Conservation (phyloP, 306 rosid genomes). For the Sechiopsis laciniata region DNA sequence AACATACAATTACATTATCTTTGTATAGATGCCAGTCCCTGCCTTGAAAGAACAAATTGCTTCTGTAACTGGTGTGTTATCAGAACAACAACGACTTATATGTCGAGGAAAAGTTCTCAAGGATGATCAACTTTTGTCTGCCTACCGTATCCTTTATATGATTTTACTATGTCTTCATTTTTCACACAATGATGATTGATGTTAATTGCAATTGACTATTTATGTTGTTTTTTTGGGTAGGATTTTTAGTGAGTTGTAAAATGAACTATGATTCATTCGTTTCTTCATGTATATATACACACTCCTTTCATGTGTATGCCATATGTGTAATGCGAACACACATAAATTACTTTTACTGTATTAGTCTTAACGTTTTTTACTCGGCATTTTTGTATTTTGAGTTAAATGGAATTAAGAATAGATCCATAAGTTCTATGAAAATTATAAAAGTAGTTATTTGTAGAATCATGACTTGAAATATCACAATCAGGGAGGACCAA, state of each 20-base stretch:
- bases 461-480: not conserved
- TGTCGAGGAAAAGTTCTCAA: conserved; percentile 65
- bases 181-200: not conserved
- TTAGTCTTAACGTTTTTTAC: not conserved
- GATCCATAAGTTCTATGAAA: not conserved
- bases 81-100: conserved; percentile 54
- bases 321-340: too few species aligned
- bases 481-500: not conserved
- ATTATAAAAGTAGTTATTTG: not conserved
- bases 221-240: not conserved
- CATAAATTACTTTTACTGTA: not conserved
- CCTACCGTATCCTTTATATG: conserved; percentile 50
- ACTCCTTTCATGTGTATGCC: too few species aligned
- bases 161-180: conserved; percentile 2
- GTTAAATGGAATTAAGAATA: not conserved
- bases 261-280: not conserved
- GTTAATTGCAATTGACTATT: too few species aligned
- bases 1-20: conserved; percentile 13
- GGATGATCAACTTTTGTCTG: conserved; percentile 61
- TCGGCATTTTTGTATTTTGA: conserved; percentile 3
- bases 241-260: not conserved
- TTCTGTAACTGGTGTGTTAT: conserved; percentile 53
- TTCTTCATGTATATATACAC: not conserved
- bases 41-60: conserved; percentile 58
- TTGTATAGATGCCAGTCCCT: conserved; percentile 84